These are phyloP conservation scores for Aspergillus carbonarius DNA, from an alignment of 2,329 filamentous ascomycete genomes.

Conservation along the genomic window DNA sequence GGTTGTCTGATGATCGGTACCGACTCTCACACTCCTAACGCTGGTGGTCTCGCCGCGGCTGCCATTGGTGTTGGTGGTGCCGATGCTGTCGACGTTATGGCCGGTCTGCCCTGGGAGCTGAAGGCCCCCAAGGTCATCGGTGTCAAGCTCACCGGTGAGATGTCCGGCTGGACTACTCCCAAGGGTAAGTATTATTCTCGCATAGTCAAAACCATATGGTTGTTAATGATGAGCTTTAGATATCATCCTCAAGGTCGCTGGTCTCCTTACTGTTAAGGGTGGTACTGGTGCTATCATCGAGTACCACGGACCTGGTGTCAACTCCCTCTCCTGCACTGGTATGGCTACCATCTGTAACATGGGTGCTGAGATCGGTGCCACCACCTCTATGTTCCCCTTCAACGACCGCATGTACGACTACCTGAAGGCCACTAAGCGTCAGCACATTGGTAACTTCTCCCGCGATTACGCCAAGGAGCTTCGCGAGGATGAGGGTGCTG, in stretches of 20 bases:
- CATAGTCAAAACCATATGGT: no score
- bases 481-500: slow-evolving; percentile 79
- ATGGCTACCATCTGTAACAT: slow-evolving; percentile 80
- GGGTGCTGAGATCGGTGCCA: slow-evolving; percentile 67
- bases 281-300: slow-evolving; percentile 80
- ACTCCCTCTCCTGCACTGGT: slow-evolving; percentile 75
- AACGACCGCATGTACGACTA: slow-evolving; percentile 98
- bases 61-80: slow-evolving; percentile 97
- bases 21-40: slow-evolving; percentile 97
- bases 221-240: slow-evolving; percentile 52
- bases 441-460: slow-evolving; percentile 86
- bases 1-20: slow-evolving; percentile 97
- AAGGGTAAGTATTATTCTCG: slow-evolving; percentile 65
- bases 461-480: slow-evolving; percentile 82
- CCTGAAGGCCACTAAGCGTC: slow-evolving; percentile 84
- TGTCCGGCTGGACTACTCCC: slow-evolving; percentile 88
- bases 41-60: slow-evolving; percentile 90
- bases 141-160: slow-evolving; percentile 85
- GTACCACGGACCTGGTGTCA: slow-evolving; percentile 65
- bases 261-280: slow-evolving; percentile 95
- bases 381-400: slow-evolving; percentile 95
- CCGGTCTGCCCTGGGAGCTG: slow-evolving; percentile 93
- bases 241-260: slow-evolving; percentile 95
- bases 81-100: slow-evolving; percentile 98
- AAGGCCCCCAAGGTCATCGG: slow-evolving; percentile 98